These are phyloP conservation scores for Hirsutella rhossiliensis DNA, from an alignment of 2,329 filamentous ascomycete genomes.

Conservation along the genomic window DNA sequence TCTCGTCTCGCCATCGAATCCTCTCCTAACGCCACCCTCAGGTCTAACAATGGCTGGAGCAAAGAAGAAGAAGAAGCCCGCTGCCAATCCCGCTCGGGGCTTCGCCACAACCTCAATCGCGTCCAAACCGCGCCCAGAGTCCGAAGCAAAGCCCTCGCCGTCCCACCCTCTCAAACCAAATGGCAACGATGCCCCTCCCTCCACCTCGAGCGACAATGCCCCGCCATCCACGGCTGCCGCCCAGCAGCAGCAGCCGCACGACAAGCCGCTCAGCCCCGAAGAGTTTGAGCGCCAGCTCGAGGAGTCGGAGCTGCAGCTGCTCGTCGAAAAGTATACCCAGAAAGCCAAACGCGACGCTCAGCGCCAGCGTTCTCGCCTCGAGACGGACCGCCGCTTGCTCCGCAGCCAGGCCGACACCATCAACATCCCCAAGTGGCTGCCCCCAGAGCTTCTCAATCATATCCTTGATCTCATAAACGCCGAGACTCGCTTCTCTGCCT, in stretches of 20 bases:
- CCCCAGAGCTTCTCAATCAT: conserved; percentile 64
- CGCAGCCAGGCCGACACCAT: conserved; percentile 65
- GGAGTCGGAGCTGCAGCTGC: conserved; percentile 74
- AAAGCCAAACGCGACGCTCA: conserved; percentile 71
- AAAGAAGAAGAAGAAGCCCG: conserved; percentile 87
- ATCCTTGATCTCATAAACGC: conserved; percentile 62
- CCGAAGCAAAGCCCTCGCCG: no score
- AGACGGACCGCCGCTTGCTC: conserved; percentile 76
- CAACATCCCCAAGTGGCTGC: conserved; percentile 67
- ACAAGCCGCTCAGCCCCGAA: conserved; percentile 59
- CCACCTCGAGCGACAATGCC: conserved; percentile 10
- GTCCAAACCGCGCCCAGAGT: conserved; percentile 60
- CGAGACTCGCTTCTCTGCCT: conserved; percentile 47
- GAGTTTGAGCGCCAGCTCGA: conserved; percentile 85
- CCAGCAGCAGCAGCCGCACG: conserved; percentile 7
- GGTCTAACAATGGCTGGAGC: conserved; percentile 47
- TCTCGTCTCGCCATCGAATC: no score
- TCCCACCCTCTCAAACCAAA: conserved; percentile 10
- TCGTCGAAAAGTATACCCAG: conserved; percentile 72
- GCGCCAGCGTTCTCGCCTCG: conserved; percentile 64
- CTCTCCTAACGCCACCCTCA: background rate
- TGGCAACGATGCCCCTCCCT: conserved; percentile 16
- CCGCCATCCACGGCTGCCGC: conserved; percentile 4
- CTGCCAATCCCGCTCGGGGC: conserved; percentile 76
- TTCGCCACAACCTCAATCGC: conserved; percentile 91